A percentile compares a stretch with the other conserved stretches of the same genome.
These are phyloP conservation scores for Arachnomyces sp. DNA, from an alignment of 2,329 filamentous ascomycete species.

Conservation along the genomic window DNA sequence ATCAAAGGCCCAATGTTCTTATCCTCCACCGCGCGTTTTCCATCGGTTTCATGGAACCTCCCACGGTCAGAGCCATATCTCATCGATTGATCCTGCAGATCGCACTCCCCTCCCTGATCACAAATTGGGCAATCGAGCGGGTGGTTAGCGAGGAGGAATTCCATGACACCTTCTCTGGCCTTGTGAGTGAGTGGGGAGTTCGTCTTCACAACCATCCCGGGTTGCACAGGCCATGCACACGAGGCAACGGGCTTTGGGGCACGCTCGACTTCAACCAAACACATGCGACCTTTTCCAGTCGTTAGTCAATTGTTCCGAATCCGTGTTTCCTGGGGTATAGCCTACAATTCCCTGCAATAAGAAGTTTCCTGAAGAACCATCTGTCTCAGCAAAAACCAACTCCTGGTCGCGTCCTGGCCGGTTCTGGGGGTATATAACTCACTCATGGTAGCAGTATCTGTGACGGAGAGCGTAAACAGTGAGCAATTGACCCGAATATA, in stretches of 20 bases:
- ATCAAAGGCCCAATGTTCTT: slow-evolving; percentile 98
- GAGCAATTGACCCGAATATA: neutral
- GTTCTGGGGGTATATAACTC: slow-evolving; percentile 35
- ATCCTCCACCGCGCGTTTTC: slow-evolving; percentile 97
- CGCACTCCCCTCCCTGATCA: slow-evolving; percentile 97
- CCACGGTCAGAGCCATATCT: slow-evolving; percentile 93
- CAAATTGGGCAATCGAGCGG: slow-evolving; percentile 95
- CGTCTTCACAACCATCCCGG: slow-evolving; percentile 98
- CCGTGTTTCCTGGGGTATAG: neutral
- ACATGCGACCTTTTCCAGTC: slow-evolving; percentile 63
- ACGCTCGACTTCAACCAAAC: slow-evolving; percentile 93
- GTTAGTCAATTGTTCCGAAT: slow-evolving; percentile 4
- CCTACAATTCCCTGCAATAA: slow-evolving; percentile 94
- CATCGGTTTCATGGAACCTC: slow-evolving; percentile 88
- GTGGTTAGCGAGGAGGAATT: slow-evolving; percentile 94
- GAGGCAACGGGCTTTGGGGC: slow-evolving; percentile 96
- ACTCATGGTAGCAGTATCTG: slow-evolving; percentile 99
- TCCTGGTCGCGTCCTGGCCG: slow-evolving; percentile 5
- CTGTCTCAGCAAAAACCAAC: slow-evolving; percentile 18
- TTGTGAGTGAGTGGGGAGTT: slow-evolving; percentile 95
- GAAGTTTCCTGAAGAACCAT: slow-evolving; percentile 62
- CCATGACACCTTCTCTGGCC: slow-evolving; percentile 97
- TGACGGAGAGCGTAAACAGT: slow-evolving; percentile 19
- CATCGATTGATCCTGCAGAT: slow-evolving; percentile 99
- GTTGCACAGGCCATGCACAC: slow-evolving; percentile 96